Base-by-base conservation (phyloP, 2,329 filamentous ascomycete genomes). In the Ophiostoma sp. region DNA sequence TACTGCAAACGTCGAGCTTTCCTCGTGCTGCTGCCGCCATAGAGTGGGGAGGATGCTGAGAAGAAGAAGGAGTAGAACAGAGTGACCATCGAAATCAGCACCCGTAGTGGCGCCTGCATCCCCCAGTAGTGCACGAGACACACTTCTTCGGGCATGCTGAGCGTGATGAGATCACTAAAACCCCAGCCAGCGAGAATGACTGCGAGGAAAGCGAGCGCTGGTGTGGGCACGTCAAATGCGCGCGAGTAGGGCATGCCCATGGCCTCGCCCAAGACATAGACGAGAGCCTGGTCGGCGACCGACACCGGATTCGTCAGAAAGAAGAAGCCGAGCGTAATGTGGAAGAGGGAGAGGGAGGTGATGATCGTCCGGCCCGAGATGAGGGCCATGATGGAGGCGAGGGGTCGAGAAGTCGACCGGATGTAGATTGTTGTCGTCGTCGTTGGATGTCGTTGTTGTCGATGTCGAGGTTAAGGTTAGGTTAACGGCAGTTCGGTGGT, bases 311-410 rank as follows among this genome's bases (percentile, higher is more conserved):
- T 90, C 57, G 89, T 91, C 78, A 97, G 86, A 83, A 98, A 92
- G 84, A 96, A 93, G 82, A 91, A 94, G 78, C 91, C 94, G 68
- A 96, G 85, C 6, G 93, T 93, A 76, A 97, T 82, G 83, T 97
- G 93, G 84, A 96, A 94, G 80, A 97, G 88, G 77, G 92, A 92
- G 77, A 97, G 85, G 70, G 90, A 91, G 78, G 93, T 92, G 78
- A 98, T 91, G 81, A 97, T 91, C 9, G 91, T 93, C 79, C 88
- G 92, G 75, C 91, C 90, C 1, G 93, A 94, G 79, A 98, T 87
- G 81, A 97, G 85, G 42, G 90, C 92, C 95, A 98, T 98, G 75
- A 71, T 85, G 78, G 61, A 8, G 9, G 50, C 59, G n/a, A 61
- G 3, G 57, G 2, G 61, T 68, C 17, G 15, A 2, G 31, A 25